A percentile compares a stretch with the other conserved stretches of the same genome.
These are phyloP conservation scores for Trichoderma semiorbis DNA, from an alignment of 2,329 filamentous ascomycete species.

Conservation along the genomic window DNA sequence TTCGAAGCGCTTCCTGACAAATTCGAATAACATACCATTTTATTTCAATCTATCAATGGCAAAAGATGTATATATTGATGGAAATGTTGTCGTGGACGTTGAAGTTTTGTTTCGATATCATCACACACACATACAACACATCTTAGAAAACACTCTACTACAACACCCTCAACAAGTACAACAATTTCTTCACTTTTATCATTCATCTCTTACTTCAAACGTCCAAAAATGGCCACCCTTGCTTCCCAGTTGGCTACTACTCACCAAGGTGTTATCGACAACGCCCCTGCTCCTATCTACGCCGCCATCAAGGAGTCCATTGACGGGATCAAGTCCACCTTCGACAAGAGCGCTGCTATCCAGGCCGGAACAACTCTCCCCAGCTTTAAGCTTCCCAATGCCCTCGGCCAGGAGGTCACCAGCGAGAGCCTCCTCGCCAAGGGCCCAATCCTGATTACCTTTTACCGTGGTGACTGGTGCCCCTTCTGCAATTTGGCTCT, in stretches of 20 bases:
- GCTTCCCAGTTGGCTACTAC: neutral
- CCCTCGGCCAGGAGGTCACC: neutral
- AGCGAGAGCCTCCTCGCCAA: conserved; percentile 3
- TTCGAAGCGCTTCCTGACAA: neutral
- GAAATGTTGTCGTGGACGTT: neutral
- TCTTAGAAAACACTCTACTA: neutral
- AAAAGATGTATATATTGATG: neutral
- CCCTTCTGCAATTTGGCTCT: conserved; percentile 2
- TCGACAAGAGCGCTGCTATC: neutral
- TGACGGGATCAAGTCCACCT: neutral
- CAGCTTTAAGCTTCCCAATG: neutral
- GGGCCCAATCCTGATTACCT: neutral
- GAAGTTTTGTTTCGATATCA: neutral
- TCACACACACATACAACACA: neutral
- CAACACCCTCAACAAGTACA: neutral
- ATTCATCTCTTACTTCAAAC: neutral
- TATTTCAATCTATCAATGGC: neutral
- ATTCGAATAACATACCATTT: neutral
- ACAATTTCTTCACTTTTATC: neutral
- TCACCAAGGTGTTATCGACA: neutral
- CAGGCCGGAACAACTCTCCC: neutral
- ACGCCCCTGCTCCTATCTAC: neutral
- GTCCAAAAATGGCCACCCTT: neutral
- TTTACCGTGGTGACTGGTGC: conserved; percentile 8
- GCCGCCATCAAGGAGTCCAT: neutral